Percentiles rank a stretch among this genome's conserved stretches.
These are phyloP conservation scores for Colletotrichum endophyticum DNA, from an alignment of 2,329 filamentous ascomycete species.

Conservation along the genomic window DNA sequence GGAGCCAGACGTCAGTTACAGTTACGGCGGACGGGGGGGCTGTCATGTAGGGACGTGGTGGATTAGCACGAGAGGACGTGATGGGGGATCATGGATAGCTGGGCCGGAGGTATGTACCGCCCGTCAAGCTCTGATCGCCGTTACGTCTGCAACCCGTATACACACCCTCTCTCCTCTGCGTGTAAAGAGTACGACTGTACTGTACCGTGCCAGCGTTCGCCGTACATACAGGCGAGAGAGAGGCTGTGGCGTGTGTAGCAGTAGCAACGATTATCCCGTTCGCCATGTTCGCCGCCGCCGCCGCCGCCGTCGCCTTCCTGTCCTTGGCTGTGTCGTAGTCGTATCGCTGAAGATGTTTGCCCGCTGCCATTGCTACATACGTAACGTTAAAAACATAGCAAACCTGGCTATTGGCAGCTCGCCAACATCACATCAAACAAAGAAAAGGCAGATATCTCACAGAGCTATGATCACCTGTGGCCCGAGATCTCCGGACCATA, in stretches of 20 bases:
- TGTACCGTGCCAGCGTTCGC: neutral
- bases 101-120: neutral
- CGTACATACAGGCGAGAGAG: neutral
- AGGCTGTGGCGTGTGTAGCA: neutral
- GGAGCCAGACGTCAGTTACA: neutral
- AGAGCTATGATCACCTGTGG: neutral
- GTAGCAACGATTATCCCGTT: neutral
- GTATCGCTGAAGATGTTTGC: neutral
- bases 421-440: neutral
- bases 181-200: neutral
- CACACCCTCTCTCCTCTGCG: neutral
- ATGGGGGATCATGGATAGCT: neutral
- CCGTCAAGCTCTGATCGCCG: constrained; percentile 14
- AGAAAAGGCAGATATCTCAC: neutral
- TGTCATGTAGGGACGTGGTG: neutral
- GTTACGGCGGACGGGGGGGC: neutral
- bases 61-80: neutral
- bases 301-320: neutral
- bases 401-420: neutral
- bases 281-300: neutral
- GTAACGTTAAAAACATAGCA: neutral
- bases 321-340: neutral
- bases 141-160: neutral
- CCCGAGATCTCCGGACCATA: neutral
- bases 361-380: neutral